phyloP scores from a whole-genome alignment of 768 basidiomycete species.

The Gyrodon lividus region DNA sequence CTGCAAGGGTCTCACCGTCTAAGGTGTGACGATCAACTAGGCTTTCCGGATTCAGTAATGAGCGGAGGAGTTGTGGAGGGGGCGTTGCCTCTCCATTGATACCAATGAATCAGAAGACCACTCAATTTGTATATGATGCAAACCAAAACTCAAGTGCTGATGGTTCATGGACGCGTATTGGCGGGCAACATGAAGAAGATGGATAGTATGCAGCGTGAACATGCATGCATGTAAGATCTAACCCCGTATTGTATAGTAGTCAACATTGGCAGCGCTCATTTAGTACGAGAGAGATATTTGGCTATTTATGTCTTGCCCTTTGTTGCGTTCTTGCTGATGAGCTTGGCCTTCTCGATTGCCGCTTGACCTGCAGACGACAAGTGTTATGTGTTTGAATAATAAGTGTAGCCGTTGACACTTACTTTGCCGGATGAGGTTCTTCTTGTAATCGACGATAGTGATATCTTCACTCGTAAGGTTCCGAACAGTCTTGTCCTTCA shows the following conservation, averaged over 20 bases:
- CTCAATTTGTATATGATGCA: not conserved
- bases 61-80: slow-evolving; percentile 23
- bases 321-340: slow-evolving; percentile 80
- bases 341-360: slow-evolving; percentile 90
- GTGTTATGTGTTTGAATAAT: slow-evolving; percentile 1
- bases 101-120: slow-evolving; percentile 14
- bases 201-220: not conserved
- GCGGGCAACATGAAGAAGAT: not conserved
- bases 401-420: slow-evolving; percentile 28
- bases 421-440: slow-evolving; percentile 78
- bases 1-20: not conserved
- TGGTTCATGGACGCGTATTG: not conserved
- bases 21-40: not conserved
- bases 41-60: slow-evolving; percentile 15
- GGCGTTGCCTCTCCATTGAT: slow-evolving; percentile 21
- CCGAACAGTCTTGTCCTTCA: slow-evolving; percentile 88
- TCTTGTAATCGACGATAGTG: slow-evolving; percentile 92
- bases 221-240: slow-evolving; percentile 1
- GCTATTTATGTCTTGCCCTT: slow-evolving; percentile 61
- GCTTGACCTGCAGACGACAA: slow-evolving; percentile 54
- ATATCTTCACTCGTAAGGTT: slow-evolving; percentile 92
- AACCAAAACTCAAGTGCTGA: not conserved
- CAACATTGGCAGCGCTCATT: slow-evolving; percentile 1
- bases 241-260: slow-evolving; percentile 6
- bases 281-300: not conserved